Percentiles rank a stretch among this genome's conserved stretches.
Evolutionary conservation across 2,329 filamentous ascomycete genomes (phyloP).

Genomic region (Alternaria atra): DNA sequence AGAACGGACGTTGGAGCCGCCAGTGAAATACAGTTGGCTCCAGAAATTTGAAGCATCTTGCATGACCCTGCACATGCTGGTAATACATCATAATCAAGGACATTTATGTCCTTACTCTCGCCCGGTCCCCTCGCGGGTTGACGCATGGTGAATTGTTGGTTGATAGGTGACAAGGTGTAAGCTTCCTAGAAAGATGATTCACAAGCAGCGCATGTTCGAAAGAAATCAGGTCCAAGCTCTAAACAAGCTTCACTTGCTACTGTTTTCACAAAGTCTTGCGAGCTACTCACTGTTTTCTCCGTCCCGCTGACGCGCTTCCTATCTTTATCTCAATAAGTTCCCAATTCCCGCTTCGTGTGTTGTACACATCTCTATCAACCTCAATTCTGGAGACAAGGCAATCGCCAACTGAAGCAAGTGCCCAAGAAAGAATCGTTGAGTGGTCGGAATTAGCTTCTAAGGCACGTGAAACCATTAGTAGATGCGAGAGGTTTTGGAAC

Average conservation of each 20-base stretch:
- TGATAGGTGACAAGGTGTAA: background rate
- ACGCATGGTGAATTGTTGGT: background rate
- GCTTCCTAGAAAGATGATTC: background rate
- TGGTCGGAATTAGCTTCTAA: background rate
- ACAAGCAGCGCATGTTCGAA: background rate
- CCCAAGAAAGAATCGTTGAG: background rate
- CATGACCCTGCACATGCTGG: constrained; percentile 67
- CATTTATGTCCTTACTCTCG: background rate
- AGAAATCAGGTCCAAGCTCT: background rate
- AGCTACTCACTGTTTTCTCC: background rate
- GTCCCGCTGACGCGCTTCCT: background rate
- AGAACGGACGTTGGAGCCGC: constrained; percentile 69
- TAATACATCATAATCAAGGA: constrained; percentile 26
- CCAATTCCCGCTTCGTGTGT: background rate
- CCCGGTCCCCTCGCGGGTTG: background rate
- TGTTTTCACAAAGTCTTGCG: background rate
- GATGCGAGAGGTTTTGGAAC: too few species aligned
- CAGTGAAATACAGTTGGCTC: background rate
- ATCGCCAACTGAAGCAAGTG: background rate
- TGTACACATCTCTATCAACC: background rate
- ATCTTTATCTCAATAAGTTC: background rate
- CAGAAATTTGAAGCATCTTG: background rate
- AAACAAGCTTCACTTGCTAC: background rate
- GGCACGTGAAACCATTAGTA: too few species aligned
- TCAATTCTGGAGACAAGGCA: background rate